These are phyloP conservation scores for Paxillus involutus DNA, from an alignment of 768 basidiomycete genomes.

Conservation along the genomic window DNA sequence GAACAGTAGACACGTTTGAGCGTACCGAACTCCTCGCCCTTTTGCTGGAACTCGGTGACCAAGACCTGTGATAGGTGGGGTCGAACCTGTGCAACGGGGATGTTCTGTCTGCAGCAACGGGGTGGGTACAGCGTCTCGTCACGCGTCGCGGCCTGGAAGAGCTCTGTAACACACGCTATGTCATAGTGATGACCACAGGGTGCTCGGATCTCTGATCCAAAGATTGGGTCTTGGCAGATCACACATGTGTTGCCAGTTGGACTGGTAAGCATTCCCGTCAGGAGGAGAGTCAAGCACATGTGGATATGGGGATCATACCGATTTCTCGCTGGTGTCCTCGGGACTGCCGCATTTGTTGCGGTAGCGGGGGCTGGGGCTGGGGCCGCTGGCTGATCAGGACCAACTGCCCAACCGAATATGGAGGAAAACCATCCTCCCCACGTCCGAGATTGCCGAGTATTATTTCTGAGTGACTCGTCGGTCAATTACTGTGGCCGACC, in stretches of 20 bases:
- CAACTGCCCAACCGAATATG: constrained; percentile 3
- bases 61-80: constrained; percentile 23
- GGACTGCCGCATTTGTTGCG: background rate
- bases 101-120: constrained; percentile 35
- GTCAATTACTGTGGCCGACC: background rate
- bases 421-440: constrained; percentile 24
- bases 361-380: background rate
- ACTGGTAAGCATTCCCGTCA: constrained; percentile 1
- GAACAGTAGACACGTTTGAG: constrained; percentile 39
- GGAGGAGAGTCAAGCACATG: background rate
- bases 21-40: constrained; percentile 30
- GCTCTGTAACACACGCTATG: too few relatives aligned
- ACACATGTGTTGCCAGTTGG: constrained; percentile 32
- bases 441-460: background rate
- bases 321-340: background rate
- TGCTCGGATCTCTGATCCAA: too few relatives aligned
- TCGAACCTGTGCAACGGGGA: constrained; percentile 27
- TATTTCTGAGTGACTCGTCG: background rate
- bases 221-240: too few relatives aligned
- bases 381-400: background rate
- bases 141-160: too few relatives aligned
- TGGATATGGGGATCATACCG: constrained; percentile 10
- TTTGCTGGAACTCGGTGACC: constrained; percentile 23
- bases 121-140: constrained; percentile 44
- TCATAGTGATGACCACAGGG: constrained; percentile 38